Percentiles rank a stretch among this genome's conserved stretches.
Evolutionary conservation across 345 rosid species (phyloP).

Genomic region (Acer yangbiense): DNA sequence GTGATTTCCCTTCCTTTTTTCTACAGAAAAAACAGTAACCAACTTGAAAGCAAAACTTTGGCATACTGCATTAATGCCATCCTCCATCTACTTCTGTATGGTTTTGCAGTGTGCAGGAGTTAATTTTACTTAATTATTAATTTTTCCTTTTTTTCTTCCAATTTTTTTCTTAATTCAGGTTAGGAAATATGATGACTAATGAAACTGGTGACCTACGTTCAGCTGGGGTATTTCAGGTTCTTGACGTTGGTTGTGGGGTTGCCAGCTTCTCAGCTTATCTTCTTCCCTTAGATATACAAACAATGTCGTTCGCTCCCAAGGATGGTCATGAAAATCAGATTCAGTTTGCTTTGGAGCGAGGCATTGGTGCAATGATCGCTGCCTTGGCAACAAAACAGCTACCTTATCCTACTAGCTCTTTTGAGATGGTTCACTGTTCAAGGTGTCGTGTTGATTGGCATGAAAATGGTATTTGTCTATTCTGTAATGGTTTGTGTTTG

Average conservation of each 20-base stretch:
- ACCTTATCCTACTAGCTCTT: conserved; percentile 86
- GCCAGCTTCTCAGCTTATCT: conserved; percentile 97
- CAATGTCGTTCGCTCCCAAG: conserved; percentile 96
- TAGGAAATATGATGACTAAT: conserved; percentile 77
- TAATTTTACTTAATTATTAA: neutral
- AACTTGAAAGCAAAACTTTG: neutral
- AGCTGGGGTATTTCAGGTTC: conserved; percentile 84
- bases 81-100: neutral
- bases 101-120: neutral
- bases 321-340: conserved; percentile 97
- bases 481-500: conserved; percentile 13
- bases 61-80: neutral
- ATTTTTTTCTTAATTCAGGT: conserved; percentile 40
- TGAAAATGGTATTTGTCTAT: conserved; percentile 64
- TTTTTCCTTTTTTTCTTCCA: neutral
- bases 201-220: conserved; percentile 82
- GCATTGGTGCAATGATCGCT: conserved; percentile 85
- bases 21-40: neutral
- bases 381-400: conserved; percentile 82
- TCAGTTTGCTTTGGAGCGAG: conserved; percentile 96
- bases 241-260: conserved; percentile 98
- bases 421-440: conserved; percentile 98
- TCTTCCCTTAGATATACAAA: conserved; percentile 75
- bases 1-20: neutral
- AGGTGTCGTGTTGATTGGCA: conserved; percentile 98